These are phyloP conservation scores for Hemileia vastatrix DNA, from an alignment of 1,284 basidiomycete genomes.

Conservation along the genomic window DNA sequence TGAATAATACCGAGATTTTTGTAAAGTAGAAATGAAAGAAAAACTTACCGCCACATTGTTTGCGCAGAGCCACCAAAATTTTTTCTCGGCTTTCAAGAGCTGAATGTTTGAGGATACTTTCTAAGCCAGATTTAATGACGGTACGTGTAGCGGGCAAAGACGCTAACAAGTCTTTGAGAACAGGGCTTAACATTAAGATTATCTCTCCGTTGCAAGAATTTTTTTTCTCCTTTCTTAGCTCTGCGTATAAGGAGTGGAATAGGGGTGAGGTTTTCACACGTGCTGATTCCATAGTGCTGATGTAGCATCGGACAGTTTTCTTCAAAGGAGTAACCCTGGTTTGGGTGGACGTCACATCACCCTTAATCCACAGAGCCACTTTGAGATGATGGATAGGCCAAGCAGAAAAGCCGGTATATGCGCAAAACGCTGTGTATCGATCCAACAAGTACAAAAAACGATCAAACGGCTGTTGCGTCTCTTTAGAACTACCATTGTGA, in stretches of 20 bases:
- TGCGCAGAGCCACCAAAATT: slow-evolving; percentile 4
- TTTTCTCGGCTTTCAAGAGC: not conserved
- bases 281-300: slow-evolving; percentile 13
- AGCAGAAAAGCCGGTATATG: not conserved
- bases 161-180: slow-evolving; percentile 15
- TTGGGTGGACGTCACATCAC: slow-evolving; percentile 16
- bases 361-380: slow-evolving; percentile 15
- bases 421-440: slow-evolving; percentile 17
- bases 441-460: slow-evolving; percentile 17
- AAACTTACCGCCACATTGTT: slow-evolving; percentile 12
- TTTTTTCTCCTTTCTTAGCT: no score
- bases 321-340: slow-evolving; percentile 13
- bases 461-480: no score
- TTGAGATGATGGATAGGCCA: slow-evolving; percentile 21
- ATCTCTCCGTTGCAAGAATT: not conserved
- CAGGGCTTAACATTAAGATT: slow-evolving; percentile 14
- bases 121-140: slow-evolving; percentile 15
- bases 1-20: not conserved
- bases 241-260: no score
- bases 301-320: slow-evolving; percentile 22
- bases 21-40: not conserved
- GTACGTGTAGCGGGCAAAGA: slow-evolving; percentile 13
- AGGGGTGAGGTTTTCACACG: slow-evolving; percentile 9
- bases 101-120: not conserved
- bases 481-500: no score